Percentiles rank a stretch among this genome's conserved stretches.
Conservation (phyloP, 108 stramenopile genomes). For the Skeletonema costatum region DNA sequence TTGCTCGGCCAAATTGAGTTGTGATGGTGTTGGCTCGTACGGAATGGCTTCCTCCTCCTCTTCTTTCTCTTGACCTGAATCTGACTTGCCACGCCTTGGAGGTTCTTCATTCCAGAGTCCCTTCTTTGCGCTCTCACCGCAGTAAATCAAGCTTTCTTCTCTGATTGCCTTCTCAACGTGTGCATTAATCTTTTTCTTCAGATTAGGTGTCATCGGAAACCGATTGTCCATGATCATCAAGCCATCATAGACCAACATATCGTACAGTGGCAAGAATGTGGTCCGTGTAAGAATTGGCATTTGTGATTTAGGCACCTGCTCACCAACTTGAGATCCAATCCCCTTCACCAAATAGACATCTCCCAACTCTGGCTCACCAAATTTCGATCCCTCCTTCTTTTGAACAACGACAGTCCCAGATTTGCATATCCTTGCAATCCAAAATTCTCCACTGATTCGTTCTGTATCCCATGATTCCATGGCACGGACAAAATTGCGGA, state of each 20-base stretch:
- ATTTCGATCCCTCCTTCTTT: not conserved
- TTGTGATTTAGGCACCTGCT: not conserved
- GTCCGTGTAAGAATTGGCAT: constrained; percentile 13
- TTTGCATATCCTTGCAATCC: constrained; percentile 8
- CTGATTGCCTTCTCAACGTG: constrained; percentile 11
- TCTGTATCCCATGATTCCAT: constrained; percentile 28
- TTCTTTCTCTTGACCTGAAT: not conserved
- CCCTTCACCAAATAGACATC: constrained; percentile 24
- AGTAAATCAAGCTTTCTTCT: constrained; percentile 12
- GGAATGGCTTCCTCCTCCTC: not conserved
- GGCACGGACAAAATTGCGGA: constrained; percentile 6
- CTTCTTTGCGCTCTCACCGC: constrained; percentile 7
- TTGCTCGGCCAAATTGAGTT: constrained; percentile 10
- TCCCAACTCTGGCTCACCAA: constrained; percentile 12
- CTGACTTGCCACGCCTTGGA: not conserved
- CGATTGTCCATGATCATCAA: constrained; percentile 2
- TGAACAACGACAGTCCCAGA: constrained; percentile 23
- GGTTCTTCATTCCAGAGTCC: constrained; percentile 27
- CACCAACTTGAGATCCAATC: constrained; percentile 11
- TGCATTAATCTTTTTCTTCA: constrained; percentile 14
- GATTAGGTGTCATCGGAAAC: not conserved
- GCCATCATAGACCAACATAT: constrained; percentile 29
- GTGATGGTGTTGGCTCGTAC: constrained; percentile 1
- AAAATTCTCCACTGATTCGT: constrained; percentile 18
- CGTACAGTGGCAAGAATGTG: constrained; percentile 21